phyloP scores from a whole-genome alignment of 257 asterid genomes.

The Solanum arcanum region DNA sequence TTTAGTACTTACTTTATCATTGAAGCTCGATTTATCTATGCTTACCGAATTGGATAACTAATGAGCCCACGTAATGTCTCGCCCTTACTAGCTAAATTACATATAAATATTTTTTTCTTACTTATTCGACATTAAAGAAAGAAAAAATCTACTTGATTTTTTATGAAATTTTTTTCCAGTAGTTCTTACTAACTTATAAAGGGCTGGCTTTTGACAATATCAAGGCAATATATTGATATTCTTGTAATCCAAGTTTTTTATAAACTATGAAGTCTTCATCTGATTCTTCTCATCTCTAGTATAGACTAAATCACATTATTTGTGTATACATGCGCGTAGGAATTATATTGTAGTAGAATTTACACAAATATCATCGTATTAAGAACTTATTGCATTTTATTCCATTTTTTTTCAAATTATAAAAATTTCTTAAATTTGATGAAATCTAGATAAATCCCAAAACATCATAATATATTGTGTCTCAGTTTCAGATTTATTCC shows the following conservation, averaged over 20 bases:
- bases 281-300: not conserved
- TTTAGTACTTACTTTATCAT: not conserved
- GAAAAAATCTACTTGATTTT: no score
- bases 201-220: not conserved
- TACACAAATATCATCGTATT: not conserved
- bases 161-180: no score
- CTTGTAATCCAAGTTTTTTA: not conserved
- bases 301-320: not conserved
- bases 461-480: accelerated
- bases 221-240: not conserved
- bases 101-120: no score
- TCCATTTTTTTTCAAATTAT: accelerated
- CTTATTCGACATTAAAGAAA: accelerated
- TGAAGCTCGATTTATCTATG: not conserved
- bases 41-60: not conserved
- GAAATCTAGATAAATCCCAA: no score
- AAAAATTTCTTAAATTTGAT: no score
- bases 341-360: not conserved
- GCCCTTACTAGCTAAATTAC: not conserved
- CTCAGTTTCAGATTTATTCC: no score
- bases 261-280: not conserved
- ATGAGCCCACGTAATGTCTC: not conserved
- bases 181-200: not conserved
- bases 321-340: not conserved
- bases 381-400: no score